Conservation (phyloP, 805 yeast species). For the Ogataea paradorogensis region DNA sequence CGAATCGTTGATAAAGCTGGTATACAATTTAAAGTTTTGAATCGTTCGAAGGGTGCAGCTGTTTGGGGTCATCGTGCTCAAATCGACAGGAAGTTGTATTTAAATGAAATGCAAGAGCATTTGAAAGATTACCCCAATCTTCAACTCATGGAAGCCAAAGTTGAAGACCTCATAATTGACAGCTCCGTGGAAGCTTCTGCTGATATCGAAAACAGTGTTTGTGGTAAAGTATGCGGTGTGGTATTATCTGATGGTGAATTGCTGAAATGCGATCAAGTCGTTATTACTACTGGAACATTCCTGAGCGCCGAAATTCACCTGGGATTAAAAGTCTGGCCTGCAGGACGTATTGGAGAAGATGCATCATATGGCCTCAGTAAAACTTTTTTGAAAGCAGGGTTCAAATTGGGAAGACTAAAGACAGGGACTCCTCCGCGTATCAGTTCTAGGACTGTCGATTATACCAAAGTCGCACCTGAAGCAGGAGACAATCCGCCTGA, state of each 20-base stretch:
- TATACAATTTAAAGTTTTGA: constrained; percentile 82
- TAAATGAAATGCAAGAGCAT: constrained; percentile 72
- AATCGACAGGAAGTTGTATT: constrained; percentile 80
- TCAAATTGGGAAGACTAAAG: constrained; percentile 81
- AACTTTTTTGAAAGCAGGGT: constrained; percentile 74
- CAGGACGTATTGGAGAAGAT: constrained; percentile 91
- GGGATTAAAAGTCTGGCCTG: constrained; percentile 75
- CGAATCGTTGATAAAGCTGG: constrained; percentile 90
- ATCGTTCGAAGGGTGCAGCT: constrained; percentile 88
- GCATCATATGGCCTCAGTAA: constrained; percentile 87
- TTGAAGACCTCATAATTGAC: constrained; percentile 77
- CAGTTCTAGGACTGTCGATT: constrained; percentile 69
- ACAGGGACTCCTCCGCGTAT: constrained; percentile 98
- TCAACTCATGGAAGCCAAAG: constrained; percentile 66
- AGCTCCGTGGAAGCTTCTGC: constrained; percentile 18
- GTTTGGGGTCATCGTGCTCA: constrained; percentile 99
- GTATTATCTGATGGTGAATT: constrained; percentile 65
- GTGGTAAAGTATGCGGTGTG: constrained; percentile 63
- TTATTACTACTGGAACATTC: constrained; percentile 94
- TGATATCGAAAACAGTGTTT: constrained; percentile 38
- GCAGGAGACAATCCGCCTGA: constrained; percentile 80
- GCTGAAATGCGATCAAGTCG: constrained; percentile 61
- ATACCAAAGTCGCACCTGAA: constrained; percentile 59
- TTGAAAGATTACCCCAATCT: constrained; percentile 56
- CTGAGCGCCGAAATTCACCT: constrained; percentile 92